These are phyloP conservation scores for Aureobasidium musti DNA, from an alignment of 2,329 filamentous ascomycete species.

Conservation along the genomic window DNA sequence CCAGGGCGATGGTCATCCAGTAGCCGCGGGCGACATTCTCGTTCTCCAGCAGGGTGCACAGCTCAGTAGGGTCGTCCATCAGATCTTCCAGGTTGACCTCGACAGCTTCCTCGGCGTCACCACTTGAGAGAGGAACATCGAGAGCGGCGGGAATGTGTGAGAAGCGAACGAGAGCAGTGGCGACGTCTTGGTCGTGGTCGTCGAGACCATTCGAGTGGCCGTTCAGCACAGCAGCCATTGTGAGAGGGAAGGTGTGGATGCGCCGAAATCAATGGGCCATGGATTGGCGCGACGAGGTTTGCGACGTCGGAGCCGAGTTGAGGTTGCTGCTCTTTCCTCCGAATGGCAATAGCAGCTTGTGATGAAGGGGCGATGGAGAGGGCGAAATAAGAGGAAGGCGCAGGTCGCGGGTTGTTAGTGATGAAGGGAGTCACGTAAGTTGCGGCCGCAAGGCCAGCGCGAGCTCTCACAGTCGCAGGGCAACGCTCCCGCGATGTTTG, in stretches of 20 bases:
- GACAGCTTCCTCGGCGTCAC: slow-evolving; percentile 69
- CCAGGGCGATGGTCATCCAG: slow-evolving; percentile 97
- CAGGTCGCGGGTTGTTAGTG: not conserved
- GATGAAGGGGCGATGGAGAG: not conserved
- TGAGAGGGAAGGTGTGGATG: not conserved
- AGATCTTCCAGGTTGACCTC: slow-evolving; percentile 92
- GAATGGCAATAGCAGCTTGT: not conserved
- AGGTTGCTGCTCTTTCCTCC: not conserved
- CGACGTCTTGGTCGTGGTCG: slow-evolving; percentile 44
- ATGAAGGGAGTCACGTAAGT: not conserved
- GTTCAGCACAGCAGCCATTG: slow-evolving; percentile 56
- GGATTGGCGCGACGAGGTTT: not conserved
- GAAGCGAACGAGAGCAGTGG: slow-evolving; percentile 53
- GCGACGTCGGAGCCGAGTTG: not conserved
- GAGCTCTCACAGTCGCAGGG: slow-evolving; percentile 20
- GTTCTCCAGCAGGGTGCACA: slow-evolving; percentile 93
- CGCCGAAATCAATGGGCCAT: slow-evolving; percentile 26
- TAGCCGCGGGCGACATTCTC: slow-evolving; percentile 88
- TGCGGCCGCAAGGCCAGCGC: not conserved
- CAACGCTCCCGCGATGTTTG: slow-evolving; percentile 1
- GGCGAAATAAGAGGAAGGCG: not conserved
- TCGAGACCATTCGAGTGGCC: slow-evolving; percentile 57
- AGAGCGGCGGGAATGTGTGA: slow-evolving; percentile 64
- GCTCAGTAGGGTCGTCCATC: slow-evolving; percentile 88
- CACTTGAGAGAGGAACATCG: slow-evolving; percentile 64